These are phyloP conservation scores for Penicillium sp. DNA, from an alignment of 2,329 filamentous ascomycete genomes.

Conservation along the genomic window DNA sequence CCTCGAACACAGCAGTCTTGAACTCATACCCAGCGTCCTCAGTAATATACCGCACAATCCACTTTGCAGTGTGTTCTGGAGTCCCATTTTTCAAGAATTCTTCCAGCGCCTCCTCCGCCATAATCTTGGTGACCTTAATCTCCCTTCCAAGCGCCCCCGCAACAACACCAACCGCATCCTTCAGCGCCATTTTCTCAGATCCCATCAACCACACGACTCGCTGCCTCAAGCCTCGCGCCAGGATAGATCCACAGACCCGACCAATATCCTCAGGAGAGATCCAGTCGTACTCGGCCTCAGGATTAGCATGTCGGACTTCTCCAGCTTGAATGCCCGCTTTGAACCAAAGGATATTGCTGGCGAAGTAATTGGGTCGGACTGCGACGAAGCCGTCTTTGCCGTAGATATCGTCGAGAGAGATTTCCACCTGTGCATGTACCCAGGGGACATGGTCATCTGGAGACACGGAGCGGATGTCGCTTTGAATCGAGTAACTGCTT, in stretches of 20 bases:
- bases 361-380: constrained; percentile 53
- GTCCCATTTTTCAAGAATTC: constrained; percentile 21
- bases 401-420: constrained; percentile 50
- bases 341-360: constrained; percentile 50
- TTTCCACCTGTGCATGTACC: constrained; percentile 54
- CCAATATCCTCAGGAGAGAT: constrained; percentile 56
- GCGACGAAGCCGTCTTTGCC: constrained; percentile 47
- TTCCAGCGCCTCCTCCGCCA: constrained; percentile 34
- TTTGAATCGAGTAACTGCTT: constrained; percentile 47
- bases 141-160: constrained; percentile 42
- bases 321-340: constrained; percentile 38
- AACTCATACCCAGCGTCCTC: constrained; percentile 5
- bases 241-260: constrained; percentile 47
- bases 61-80: constrained; percentile 26
- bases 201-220: constrained; percentile 47
- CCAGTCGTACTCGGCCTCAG: constrained; percentile 46
- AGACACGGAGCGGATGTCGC: constrained; percentile 34
- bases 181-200: constrained; percentile 41
- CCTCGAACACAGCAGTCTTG: not conserved
- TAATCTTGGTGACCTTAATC: constrained; percentile 33
- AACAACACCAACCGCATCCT: constrained; percentile 39
- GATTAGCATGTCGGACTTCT: constrained; percentile 41
- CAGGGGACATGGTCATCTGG: constrained; percentile 45
- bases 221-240: constrained; percentile 42
- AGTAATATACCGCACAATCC: constrained; percentile 12